These are phyloP conservation scores for Fusarium illudens DNA, from an alignment of 2,329 filamentous ascomycete species.

Conservation along the genomic window DNA sequence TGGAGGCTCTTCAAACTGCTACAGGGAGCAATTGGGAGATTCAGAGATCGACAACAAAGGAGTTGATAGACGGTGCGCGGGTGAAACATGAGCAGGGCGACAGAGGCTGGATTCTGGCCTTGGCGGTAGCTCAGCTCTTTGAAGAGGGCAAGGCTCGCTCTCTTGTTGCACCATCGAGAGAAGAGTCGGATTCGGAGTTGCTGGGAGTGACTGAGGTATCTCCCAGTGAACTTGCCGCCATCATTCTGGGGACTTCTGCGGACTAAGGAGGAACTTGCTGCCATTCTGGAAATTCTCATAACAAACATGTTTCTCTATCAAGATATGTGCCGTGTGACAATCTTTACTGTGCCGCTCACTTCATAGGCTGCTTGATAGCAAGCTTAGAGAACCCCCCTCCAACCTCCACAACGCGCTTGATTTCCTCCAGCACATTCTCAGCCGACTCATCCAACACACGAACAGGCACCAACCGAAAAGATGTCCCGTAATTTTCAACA, in stretches of 20 bases:
- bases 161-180: conserved; percentile 13
- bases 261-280: background rate
- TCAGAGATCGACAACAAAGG: conserved; percentile 1
- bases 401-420: background rate
- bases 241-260: background rate
- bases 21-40: conserved; percentile 9
- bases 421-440: background rate
- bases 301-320: background rate
- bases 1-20: conserved; percentile 7
- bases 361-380: background rate
- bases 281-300: background rate
- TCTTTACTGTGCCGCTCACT: background rate
- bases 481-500: background rate
- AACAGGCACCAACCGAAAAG: background rate
- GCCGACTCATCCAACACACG: background rate
- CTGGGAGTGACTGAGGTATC: conserved; percentile 2
- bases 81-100: conserved; percentile 1
- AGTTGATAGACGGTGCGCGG: conserved; percentile 12
- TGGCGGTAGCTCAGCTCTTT: conserved; percentile 26
- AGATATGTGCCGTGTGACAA: background rate
- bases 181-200: conserved; percentile 20
- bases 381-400: background rate
- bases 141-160: conserved; percentile 1
- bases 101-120: conserved; percentile 22
- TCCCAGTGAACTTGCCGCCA: background rate